These are phyloP conservation scores for Choricystis sp. DNA, from an alignment of 139 green algal species.

Conservation along the genomic window DNA sequence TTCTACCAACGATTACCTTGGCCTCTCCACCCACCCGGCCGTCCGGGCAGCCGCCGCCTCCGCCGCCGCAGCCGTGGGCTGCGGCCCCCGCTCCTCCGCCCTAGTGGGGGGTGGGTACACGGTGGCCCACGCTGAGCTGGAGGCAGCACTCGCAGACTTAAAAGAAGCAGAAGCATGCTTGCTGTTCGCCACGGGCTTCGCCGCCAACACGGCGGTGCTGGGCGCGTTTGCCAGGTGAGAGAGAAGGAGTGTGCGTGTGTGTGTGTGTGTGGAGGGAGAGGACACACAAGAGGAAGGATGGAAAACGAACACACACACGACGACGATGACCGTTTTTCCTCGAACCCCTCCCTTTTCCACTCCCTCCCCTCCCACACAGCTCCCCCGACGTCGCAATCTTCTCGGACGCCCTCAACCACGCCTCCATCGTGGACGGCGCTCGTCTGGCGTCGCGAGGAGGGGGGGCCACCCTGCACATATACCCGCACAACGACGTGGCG, in stretches of 20 bases:
- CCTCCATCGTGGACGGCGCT: constrained; percentile 84
- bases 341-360: background rate
- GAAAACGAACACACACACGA: no score
- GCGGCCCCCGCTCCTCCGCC: constrained; percentile 20
- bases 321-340: no score
- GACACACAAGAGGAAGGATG: no score
- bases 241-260: no score
- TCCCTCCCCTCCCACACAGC: no score
- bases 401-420: constrained; percentile 90
- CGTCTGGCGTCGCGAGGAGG: constrained; percentile 33
- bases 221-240: constrained; percentile 20
- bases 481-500: constrained; percentile 73
- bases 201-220: constrained; percentile 71
- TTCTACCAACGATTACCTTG: constrained; percentile 87
- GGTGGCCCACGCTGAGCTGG: constrained; percentile 51
- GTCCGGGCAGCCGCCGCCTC: constrained; percentile 41
- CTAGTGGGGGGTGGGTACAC: constrained; percentile 76
- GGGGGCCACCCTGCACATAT: constrained; percentile 40
- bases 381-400: constrained; percentile 46
- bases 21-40: constrained; percentile 61
- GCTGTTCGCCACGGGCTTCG: constrained; percentile 78
- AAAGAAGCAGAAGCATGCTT: constrained; percentile 45
- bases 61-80: constrained; percentile 19
- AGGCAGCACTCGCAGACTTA: constrained; percentile 61
- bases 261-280: no score